Conservation (phyloP, 331 rosid genomes). For the Pyrus hybrid region DNA sequence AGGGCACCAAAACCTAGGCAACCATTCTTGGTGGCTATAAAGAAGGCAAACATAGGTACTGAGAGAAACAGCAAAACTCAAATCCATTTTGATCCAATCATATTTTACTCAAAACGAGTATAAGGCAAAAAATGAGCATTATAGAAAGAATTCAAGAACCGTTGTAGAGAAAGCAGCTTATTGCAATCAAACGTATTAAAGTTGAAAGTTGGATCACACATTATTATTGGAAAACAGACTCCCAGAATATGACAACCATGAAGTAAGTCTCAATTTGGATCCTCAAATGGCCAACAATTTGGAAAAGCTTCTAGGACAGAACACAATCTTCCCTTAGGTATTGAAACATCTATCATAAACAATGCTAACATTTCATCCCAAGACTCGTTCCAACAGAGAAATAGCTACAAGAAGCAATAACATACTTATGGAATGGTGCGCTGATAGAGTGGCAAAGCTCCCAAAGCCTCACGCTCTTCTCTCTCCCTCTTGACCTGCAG, state of each 20-base stretch:
- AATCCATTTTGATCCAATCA: background rate
- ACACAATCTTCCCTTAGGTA: conserved; percentile 16
- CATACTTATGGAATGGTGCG: conserved; percentile 69
- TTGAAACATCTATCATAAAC: conserved; percentile 24
- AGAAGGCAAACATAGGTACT: background rate
- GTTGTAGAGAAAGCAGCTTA: background rate
- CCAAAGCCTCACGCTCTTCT: conserved; percentile 82
- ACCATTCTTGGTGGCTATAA: background rate
- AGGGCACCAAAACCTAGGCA: background rate
- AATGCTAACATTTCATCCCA: conserved; percentile 18
- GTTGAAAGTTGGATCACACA: background rate
- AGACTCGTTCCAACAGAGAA: conserved; percentile 21
- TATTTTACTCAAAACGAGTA: background rate
- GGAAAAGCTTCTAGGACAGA: background rate
- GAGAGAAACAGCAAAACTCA: background rate
- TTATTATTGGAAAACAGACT: conserved; percentile 7
- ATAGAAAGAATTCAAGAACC: background rate
- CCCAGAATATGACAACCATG: conserved; percentile 6
- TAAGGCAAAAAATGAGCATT: background rate
- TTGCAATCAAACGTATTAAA: background rate
- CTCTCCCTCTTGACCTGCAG: conserved; percentile 86
- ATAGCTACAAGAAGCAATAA: conserved; percentile 18
- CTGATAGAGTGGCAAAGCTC: conserved; percentile 89
- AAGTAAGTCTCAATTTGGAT: background rate
- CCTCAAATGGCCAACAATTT: conserved; percentile 5